phyloP scores from a whole-genome alignment of 1,284 basidiomycete genomes.

The Schizophyllum commune region DNA sequence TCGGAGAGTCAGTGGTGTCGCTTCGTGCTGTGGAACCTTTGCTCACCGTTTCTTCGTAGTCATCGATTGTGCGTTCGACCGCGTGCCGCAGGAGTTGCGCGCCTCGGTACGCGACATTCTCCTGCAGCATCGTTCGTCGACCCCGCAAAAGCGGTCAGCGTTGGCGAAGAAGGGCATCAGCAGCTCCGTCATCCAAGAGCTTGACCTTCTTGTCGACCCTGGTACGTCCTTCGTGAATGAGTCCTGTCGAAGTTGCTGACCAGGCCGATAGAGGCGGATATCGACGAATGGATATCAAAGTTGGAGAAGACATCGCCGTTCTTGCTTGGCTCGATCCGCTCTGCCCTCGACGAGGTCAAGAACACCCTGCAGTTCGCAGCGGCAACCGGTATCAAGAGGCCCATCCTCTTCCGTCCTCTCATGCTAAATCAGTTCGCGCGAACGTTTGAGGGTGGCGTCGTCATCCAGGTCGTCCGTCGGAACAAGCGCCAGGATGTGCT shows the following conservation, averaged over 20 bases:
- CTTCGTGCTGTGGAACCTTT: neutral
- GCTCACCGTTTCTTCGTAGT: conserved; percentile 33
- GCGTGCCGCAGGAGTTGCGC: conserved; percentile 49
- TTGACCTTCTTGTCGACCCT: conserved; percentile 58
- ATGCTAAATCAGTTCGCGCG: conserved; percentile 57
- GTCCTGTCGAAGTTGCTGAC: conserved; percentile 4
- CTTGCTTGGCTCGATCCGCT: conserved; percentile 37
- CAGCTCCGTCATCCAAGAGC: conserved; percentile 56
- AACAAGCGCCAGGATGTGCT: conserved; percentile 67
- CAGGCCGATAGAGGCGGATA: conserved; percentile 44
- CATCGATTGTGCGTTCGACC: conserved; percentile 50
- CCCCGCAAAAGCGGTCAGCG: conserved; percentile 59
- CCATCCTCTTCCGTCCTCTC: conserved; percentile 64
- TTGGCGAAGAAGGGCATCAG: conserved; percentile 60
- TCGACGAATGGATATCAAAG: conserved; percentile 46
- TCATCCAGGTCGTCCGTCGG: conserved; percentile 66
- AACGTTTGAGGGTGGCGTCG: conserved; percentile 67
- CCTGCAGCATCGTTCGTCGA: conserved; percentile 52
- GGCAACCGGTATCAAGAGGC: conserved; percentile 54
- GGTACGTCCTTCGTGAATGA: conserved; percentile 30
- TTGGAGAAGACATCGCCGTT: conserved; percentile 56
- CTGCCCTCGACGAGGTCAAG: conserved; percentile 55
- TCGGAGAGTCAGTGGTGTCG: conserved; percentile 45
- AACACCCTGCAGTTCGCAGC: conserved; percentile 55
- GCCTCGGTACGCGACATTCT: conserved; percentile 52